A percentile compares a stretch with the other conserved stretches of the same genome.
Conservation (phyloP, 2,329 filamentous ascomycete species). For the Calonectria pteridis region DNA sequence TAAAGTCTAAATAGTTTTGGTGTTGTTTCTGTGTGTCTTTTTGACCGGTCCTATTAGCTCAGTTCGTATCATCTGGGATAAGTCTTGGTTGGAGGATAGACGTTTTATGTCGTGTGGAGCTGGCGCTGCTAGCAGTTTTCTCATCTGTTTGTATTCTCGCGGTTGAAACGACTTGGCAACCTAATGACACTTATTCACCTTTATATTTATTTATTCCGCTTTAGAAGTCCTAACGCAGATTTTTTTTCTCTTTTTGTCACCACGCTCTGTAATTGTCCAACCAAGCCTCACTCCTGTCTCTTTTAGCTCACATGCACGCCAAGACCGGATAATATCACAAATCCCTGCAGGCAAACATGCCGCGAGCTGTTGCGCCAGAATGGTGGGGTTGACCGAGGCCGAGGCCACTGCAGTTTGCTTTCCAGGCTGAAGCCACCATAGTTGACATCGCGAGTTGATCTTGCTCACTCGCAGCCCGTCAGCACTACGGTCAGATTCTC, state of each 20-base stretch:
- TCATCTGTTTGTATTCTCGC: conserved; percentile 16
- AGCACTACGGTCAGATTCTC: background rate
- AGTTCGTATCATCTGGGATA: background rate
- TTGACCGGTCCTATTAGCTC: background rate
- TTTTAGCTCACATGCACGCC: background rate
- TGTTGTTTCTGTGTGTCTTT: background rate
- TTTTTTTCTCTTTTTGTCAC: background rate
- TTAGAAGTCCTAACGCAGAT: background rate
- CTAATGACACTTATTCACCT: conserved; percentile 7
- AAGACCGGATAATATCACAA: background rate
- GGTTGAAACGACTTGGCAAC: conserved; percentile 13
- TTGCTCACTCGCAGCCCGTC: background rate
- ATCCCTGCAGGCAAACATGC: background rate
- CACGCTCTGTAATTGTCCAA: background rate
- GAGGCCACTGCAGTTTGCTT: background rate
- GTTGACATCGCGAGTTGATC: background rate
- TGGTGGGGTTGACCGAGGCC: background rate
- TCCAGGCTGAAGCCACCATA: background rate
- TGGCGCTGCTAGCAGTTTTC: conserved; percentile 3
- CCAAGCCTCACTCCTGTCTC: background rate
- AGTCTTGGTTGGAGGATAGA: background rate
- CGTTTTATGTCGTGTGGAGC: background rate
- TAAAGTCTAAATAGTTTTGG: background rate
- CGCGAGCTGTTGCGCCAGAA: background rate
- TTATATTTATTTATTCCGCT: conserved; percentile 2